These are phyloP conservation scores for Aspergillus sp. DNA, from an alignment of 2,329 filamentous ascomycete genomes.

Conservation along the genomic window DNA sequence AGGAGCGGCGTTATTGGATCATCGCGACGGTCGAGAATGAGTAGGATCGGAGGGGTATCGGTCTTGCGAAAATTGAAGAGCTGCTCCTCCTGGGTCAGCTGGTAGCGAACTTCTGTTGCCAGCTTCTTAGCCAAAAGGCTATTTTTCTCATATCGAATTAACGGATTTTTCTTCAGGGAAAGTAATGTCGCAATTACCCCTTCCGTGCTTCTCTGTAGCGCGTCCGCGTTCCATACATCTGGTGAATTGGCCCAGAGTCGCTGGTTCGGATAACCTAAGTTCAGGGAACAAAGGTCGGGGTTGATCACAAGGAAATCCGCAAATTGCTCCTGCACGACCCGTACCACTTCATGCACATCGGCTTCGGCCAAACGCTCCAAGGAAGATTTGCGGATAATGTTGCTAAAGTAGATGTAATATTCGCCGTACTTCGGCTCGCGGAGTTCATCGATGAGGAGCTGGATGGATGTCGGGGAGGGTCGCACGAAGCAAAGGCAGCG, in stretches of 20 bases:
- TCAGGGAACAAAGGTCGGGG: constrained; percentile 83
- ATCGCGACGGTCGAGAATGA: constrained; percentile 87
- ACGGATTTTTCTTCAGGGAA: constrained; percentile 91
- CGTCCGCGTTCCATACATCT: constrained; percentile 88
- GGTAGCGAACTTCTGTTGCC: constrained; percentile 86
- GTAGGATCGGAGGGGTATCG: constrained; percentile 88
- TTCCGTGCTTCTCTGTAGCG: constrained; percentile 81
- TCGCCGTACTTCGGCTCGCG: constrained; percentile 96
- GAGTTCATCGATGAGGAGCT: constrained; percentile 91
- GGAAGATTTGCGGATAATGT: constrained; percentile 94
- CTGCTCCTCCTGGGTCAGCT: constrained; percentile 92
- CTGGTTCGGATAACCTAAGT: constrained; percentile 69
- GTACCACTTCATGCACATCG: constrained; percentile 96
- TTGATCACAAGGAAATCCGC: constrained; percentile 95
- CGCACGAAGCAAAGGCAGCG: constrained; percentile 91
- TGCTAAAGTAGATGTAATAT: constrained; percentile 97
- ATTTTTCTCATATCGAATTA: constrained; percentile 91
- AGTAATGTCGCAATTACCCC: constrained; percentile 81
- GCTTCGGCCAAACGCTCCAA: constrained; percentile 92
- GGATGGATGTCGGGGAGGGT: constrained; percentile 88
- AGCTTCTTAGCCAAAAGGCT: constrained; percentile 89
- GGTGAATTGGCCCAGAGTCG: constrained; percentile 78
- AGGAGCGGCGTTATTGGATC: constrained; percentile 92
- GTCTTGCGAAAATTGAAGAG: constrained; percentile 94
- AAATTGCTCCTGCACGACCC: constrained; percentile 91